Evolutionary conservation across 2,329 filamentous ascomycete species (phyloP), one percentile per base, ranked within the genome.

Genomic region (Fusarium temperatum): DNA sequence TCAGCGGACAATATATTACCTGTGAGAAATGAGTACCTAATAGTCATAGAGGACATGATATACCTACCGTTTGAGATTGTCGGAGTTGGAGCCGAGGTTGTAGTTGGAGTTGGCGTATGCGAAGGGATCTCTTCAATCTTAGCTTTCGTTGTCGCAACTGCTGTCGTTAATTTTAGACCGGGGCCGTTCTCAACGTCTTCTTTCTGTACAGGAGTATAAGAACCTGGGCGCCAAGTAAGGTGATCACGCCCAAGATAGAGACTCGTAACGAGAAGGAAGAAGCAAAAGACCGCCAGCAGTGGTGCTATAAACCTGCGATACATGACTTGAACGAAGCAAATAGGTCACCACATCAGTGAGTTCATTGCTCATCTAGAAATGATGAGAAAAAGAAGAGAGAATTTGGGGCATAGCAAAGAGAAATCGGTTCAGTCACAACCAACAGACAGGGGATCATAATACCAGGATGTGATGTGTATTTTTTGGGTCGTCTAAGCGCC

Each of bases 1-100:
- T 68, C 58, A 14, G 73, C 61, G 1, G 69, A 63, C 8, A 78
- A 58, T 38, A 72, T 51, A 11, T 8, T 86, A 77, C 1, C 84
- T 84, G 18, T 2, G 74, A 26, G 83, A 0, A n/a, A 45, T 75
- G 8, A 68, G 41, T 32, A 36, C 8, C 1, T 12, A 4, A 1
- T 17, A 9, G 5, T 6, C 11, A 6, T 15, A 15, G 3, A 2
- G 1, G 11, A 6, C 7, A 20, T 8, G 10, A 7, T 14, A 7
- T 36, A 36, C 12, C 45, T 42, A 70, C 74, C 73, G 38, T 76
- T 58, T 50, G 38, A 42, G 15, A 76, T 70, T 8, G 30, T 30
- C 3, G 41, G 45, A 24, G 38, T 24, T 12, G 61, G 30, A 47
- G 28, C 26, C 14, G 51, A 35, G 11, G 32, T 47, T 24, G 24